Conservation (phyloP, 2,329 filamentous ascomycete species). For the Phialophora macrospora region DNA sequence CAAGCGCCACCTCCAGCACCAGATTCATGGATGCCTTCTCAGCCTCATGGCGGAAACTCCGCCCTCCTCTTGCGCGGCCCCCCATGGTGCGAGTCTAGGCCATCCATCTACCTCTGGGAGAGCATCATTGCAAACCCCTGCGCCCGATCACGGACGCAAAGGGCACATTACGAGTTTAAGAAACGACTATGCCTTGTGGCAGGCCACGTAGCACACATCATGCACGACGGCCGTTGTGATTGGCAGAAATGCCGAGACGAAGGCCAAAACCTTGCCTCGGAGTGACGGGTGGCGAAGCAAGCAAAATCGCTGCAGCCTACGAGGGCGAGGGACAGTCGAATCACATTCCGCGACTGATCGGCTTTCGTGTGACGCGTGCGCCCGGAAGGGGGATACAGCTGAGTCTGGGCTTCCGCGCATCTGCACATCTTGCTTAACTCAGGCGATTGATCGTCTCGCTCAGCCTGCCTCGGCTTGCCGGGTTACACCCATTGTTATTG, state of each 20-base stretch:
- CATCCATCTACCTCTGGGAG: background rate
- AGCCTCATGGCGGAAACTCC: conserved; percentile 18
- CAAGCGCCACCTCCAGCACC: background rate
- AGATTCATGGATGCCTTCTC: conserved; percentile 3
- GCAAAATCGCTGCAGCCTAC: conserved; percentile 14
- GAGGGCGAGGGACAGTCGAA: too few species aligned
- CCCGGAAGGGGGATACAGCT: conserved; percentile 5
- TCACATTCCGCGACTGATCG: background rate
- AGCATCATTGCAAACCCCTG: background rate
- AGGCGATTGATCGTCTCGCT: background rate
- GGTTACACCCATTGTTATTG: background rate
- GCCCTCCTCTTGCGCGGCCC: conserved; percentile 16
- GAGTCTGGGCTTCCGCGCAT: background rate
- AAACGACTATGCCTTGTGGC: conserved; percentile 1
- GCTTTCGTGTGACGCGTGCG: conserved; percentile 3
- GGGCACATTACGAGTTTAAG: background rate
- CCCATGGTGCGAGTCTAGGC: background rate
- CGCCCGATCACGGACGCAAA: conserved; percentile 1
- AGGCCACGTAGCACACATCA: conserved; percentile 8
- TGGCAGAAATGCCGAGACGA: too few species aligned
- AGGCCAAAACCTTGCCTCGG: background rate
- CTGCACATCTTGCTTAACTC: conserved; percentile 13
- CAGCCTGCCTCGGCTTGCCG: conserved; percentile 1
- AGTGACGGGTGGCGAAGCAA: conserved; percentile 1
- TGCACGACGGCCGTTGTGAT: too few species aligned